These are phyloP conservation scores for Murraya paniculata DNA, from an alignment of 345 rosid genomes.

Conservation along the genomic window DNA sequence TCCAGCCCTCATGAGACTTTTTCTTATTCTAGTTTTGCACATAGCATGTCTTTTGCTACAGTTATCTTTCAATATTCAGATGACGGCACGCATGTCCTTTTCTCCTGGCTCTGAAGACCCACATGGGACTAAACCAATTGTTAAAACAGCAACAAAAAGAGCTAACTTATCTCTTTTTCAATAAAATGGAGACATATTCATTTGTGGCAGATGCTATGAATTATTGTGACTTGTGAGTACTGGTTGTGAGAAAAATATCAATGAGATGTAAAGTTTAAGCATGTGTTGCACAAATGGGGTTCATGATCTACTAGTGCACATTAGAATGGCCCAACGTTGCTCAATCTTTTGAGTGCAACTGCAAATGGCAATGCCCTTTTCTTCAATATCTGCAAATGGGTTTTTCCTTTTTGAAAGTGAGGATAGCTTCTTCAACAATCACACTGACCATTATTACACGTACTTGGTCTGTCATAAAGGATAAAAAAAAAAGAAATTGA, in stretches of 20 bases:
- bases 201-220: slow-evolving; percentile 14
- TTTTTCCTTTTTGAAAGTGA: background rate
- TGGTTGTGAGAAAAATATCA: background rate
- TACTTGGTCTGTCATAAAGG: slow-evolving; percentile 24
- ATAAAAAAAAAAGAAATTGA: background rate
- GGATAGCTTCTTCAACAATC: slow-evolving; percentile 11
- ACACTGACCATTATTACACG: slow-evolving; percentile 15
- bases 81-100: background rate
- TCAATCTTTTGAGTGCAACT: slow-evolving; percentile 4
- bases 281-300: slow-evolving; percentile 26
- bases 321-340: slow-evolving; percentile 5
- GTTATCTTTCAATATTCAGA: slow-evolving; percentile 15
- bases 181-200: slow-evolving; percentile 3
- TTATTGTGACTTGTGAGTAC: slow-evolving; percentile 24
- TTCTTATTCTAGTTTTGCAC: slow-evolving; percentile 21
- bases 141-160: background rate
- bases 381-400: background rate
- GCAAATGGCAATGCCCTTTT: background rate
- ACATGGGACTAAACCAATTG: slow-evolving; percentile 1
- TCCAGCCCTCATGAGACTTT: slow-evolving; percentile 10
- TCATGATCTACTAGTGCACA: slow-evolving; percentile 5
- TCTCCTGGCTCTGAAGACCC: slow-evolving; percentile 6
- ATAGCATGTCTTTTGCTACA: slow-evolving; percentile 32
- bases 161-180: background rate
- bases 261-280: slow-evolving; percentile 21